phyloP scores from a whole-genome alignment of 1,284 basidiomycete genomes.

The Caloboletus firmus region DNA sequence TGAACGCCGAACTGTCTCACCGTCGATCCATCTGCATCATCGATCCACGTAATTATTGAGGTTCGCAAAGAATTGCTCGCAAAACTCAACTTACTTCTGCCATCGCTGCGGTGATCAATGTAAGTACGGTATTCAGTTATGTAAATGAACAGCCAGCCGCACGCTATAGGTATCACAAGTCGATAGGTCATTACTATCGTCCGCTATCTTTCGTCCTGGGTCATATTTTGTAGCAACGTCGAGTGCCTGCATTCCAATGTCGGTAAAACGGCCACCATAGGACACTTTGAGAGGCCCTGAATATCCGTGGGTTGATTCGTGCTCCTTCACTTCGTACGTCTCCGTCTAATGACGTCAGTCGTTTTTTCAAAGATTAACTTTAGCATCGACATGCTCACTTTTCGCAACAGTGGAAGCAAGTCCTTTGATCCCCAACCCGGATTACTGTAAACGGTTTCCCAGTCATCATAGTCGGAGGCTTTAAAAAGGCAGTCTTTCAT shows the following conservation, averaged over 20 bases:
- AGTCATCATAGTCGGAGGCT: constrained; percentile 58
- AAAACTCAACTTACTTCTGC: constrained; percentile 15
- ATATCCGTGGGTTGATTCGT: constrained; percentile 28
- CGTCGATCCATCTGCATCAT: constrained; percentile 23
- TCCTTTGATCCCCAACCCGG: constrained; percentile 52
- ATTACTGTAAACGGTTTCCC: constrained; percentile 48
- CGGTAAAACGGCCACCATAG: constrained; percentile 25
- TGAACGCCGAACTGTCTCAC: constrained; percentile 22
- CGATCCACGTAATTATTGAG: neutral
- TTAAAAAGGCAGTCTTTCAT: constrained; percentile 7
- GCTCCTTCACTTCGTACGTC: constrained; percentile 26
- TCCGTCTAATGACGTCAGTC: constrained; percentile 18
- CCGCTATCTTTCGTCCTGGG: constrained; percentile 22
- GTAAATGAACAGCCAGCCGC: neutral
- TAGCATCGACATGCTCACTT: constrained; percentile 33
- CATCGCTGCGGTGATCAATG: constrained; percentile 10
- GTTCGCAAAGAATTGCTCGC: neutral
- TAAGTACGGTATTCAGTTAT: neutral
- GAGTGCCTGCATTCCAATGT: constrained; percentile 32
- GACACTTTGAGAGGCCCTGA: constrained; percentile 37
- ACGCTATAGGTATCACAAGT: constrained; percentile 32
- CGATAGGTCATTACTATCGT: constrained; percentile 32
- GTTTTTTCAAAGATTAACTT: no score
- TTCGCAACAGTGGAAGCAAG: constrained; percentile 49
- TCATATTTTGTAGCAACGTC: constrained; percentile 32